A percentile compares a stretch with the other conserved stretches of the same genome.
These are phyloP conservation scores for Vaccinium macrocarpon DNA, from an alignment of 148 eudicot species.

Conservation along the genomic window DNA sequence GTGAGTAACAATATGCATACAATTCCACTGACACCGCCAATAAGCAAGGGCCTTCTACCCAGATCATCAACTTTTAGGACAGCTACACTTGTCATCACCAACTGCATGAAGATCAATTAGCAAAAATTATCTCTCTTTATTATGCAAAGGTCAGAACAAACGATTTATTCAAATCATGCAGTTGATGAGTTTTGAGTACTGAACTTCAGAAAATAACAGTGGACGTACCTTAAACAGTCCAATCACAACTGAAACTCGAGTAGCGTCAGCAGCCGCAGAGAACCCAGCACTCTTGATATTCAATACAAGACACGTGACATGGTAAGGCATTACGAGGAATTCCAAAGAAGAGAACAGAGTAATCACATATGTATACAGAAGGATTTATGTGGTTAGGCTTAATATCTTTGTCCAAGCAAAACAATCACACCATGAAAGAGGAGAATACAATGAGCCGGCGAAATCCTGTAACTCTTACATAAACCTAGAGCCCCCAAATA, in stretches of 20 bases:
- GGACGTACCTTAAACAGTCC: constrained; percentile 82
- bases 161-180: neutral
- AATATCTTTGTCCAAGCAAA: neutral
- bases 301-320: neutral
- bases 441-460: neutral
- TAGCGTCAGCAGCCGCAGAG: constrained; percentile 97
- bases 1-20: constrained; percentile 39
- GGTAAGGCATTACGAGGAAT: neutral
- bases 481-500: neutral
- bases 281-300: constrained; percentile 82
- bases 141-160: neutral
- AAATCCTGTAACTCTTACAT: neutral
- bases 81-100: constrained; percentile 87
- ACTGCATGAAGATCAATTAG: constrained; percentile 39
- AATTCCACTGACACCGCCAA: constrained; percentile 87
- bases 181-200: neutral
- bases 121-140: neutral
- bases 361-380: neutral
- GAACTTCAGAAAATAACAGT: neutral
- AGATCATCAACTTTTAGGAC: constrained; percentile 92
- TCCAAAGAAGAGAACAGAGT: neutral
- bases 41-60: constrained; percentile 90
- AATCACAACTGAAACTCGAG: constrained; percentile 83
- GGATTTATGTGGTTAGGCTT: neutral
- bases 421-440: neutral